A percentile compares a stretch with the other conserved stretches of the same genome.
These are phyloP conservation scores for Torrubiella hemipterigena DNA, from an alignment of 2,329 filamentous ascomycete genomes.

Conservation along the genomic window DNA sequence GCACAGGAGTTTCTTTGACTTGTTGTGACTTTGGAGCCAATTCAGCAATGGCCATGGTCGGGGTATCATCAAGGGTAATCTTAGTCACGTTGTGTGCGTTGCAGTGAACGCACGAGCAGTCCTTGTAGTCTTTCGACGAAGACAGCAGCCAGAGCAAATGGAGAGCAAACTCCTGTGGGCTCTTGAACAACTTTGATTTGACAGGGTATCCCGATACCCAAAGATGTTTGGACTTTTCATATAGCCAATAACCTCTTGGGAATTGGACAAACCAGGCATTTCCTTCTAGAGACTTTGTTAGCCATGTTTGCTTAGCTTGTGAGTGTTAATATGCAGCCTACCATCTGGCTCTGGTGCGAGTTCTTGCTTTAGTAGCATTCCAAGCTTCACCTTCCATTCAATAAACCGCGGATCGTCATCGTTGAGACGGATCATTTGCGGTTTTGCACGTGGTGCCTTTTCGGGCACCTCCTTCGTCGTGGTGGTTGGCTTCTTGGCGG, in stretches of 20 bases:
- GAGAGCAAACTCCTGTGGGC: constrained; percentile 39
- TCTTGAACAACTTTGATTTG: constrained; percentile 36
- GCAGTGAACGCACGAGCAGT: constrained; percentile 41
- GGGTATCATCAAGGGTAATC: constrained; percentile 8
- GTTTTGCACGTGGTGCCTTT: constrained; percentile 25
- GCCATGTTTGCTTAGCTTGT: neutral
- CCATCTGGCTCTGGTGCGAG: constrained; percentile 27
- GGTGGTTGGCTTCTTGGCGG: constrained; percentile 20
- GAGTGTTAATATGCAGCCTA: constrained; percentile 10
- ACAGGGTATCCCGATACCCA: constrained; percentile 37
- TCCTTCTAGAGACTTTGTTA: constrained; percentile 20
- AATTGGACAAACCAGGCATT: constrained; percentile 32
- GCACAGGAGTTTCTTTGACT: constrained; percentile 23
- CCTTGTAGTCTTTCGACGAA: constrained; percentile 30
- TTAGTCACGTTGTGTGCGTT: constrained; percentile 19
- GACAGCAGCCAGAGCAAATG: constrained; percentile 41
- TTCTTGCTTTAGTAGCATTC: constrained; percentile 32
- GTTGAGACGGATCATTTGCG: constrained; percentile 29
- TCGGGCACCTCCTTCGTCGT: constrained; percentile 20
- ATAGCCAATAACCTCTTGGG: constrained; percentile 32
- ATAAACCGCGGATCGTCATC: constrained; percentile 30
- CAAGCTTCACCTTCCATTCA: constrained; percentile 33
- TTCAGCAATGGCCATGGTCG: too few relatives aligned
- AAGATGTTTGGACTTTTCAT: constrained; percentile 35
- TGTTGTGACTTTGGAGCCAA: constrained; percentile 10